A percentile compares a stretch with the other conserved stretches of the same genome.
phyloP scores from a whole-genome alignment of 2,329 filamentous ascomycete species.

The Botrytis hyacinthi region DNA sequence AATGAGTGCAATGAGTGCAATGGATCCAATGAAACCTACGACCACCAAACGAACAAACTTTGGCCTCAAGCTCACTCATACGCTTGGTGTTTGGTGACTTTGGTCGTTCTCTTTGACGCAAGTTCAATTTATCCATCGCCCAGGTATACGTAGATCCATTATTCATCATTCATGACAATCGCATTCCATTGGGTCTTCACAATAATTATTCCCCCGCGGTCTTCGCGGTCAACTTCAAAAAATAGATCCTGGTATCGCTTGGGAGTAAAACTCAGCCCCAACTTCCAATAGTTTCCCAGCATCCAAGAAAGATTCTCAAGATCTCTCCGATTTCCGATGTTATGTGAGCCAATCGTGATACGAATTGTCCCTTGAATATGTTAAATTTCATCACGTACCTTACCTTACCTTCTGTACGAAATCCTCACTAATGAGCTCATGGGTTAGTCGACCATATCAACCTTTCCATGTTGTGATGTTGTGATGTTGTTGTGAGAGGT shows the following conservation, averaged over 20 bases:
- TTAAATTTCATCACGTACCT: conserved; percentile 3
- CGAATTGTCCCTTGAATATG: neutral
- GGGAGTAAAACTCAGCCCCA: neutral
- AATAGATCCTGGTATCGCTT: conserved; percentile 15
- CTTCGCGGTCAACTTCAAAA: conserved; percentile 20
- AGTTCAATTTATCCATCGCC: neutral
- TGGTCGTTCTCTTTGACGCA: neutral
- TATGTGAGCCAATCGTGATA: neutral
- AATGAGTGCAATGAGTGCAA: neutral
- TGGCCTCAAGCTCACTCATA: neutral
- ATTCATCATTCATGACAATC: neutral
- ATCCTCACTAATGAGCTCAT: neutral
- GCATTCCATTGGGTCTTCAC: neutral
- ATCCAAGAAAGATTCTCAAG: conserved; percentile 1
- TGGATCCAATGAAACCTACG: neutral
- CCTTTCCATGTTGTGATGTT: neutral
- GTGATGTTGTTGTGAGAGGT: neutral
- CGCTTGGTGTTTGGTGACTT: neutral
- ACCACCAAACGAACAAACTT: neutral
- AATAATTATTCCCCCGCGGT: conserved; percentile 15
- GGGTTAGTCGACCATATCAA: neutral
- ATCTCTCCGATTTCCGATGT: neutral
- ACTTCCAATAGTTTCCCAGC: neutral
- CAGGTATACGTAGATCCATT: neutral
- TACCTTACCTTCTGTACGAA: conserved; percentile 9